phyloP scores from a whole-genome alignment of 345 rosid species.

The Syzygium aqueum region DNA sequence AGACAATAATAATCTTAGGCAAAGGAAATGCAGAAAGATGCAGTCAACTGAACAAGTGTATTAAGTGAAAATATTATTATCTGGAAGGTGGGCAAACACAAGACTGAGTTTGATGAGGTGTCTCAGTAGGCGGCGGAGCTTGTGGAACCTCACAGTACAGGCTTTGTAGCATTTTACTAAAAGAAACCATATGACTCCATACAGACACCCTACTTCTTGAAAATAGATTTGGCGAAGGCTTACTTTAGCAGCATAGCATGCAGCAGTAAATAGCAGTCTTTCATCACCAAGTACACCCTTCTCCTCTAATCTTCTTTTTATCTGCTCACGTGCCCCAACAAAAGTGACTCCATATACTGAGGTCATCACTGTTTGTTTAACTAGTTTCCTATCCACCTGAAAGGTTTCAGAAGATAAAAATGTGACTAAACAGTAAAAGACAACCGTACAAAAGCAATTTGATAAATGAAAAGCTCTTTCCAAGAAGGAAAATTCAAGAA shows the following conservation, averaged over 20 bases:
- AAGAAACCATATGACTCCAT: background rate
- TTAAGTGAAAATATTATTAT: background rate
- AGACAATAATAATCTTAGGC: background rate
- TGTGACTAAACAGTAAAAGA: background rate
- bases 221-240: conserved; percentile 4
- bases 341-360: conserved; percentile 98
- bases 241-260: conserved; percentile 95
- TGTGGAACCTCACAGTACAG: background rate
- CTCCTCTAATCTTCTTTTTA: conserved; percentile 86
- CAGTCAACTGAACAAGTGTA: background rate
- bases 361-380: conserved; percentile 98
- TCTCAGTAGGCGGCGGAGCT: background rate
- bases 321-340: conserved; percentile 97
- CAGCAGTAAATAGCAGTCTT: conserved; percentile 58
- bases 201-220: background rate
- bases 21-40: background rate
- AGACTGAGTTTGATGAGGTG: background rate
- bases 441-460: background rate
- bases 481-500: background rate
- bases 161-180: background rate
- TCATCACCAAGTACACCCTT: conserved; percentile 84
- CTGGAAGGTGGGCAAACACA: background rate
- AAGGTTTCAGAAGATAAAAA: conserved; percentile 14
- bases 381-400: conserved; percentile 94
- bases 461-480: background rate